phyloP scores from a whole-genome alignment of 2,329 filamentous ascomycete species.

The Chrysoporthe puriensis region DNA sequence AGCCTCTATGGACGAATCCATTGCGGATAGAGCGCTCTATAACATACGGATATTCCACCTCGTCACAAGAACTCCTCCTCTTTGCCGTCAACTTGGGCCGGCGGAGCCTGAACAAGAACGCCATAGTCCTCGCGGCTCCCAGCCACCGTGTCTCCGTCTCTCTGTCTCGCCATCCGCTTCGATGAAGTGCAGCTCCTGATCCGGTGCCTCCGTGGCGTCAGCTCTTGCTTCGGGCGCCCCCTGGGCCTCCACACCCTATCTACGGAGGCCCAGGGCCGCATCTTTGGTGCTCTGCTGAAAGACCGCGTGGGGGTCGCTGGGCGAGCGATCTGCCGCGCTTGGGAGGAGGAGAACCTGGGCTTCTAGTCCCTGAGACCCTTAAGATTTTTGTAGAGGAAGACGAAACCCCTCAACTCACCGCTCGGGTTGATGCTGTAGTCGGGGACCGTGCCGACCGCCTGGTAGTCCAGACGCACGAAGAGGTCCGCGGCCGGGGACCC shows the following conservation, averaged over 20 bases:
- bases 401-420: slow-evolving; percentile 53
- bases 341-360: background rate
- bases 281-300: background rate
- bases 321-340: background rate
- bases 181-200: background rate
- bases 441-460: slow-evolving; percentile 58
- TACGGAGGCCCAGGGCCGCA: background rate
- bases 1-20: background rate
- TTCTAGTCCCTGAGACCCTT: slow-evolving; percentile 18
- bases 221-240: background rate
- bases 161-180: background rate
- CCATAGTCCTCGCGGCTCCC: too few relatives aligned
- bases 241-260: background rate
- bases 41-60: background rate
- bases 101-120: background rate
- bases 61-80: background rate
- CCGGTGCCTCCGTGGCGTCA: background rate
- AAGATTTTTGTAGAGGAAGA: slow-evolving; percentile 65
- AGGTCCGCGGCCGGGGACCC: slow-evolving; percentile 56
- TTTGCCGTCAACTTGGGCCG: background rate
- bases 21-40: background rate
- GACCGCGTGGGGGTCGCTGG: background rate
- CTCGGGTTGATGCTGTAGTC: slow-evolving; percentile 54
- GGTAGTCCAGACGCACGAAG: slow-evolving; percentile 61
- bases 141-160: background rate